Evolutionary conservation across 495 filamentous ascomycete genomes (phyloP), one percentile per base, ranked within the genome.

Genomic region (Penicillium atrosanguineum): DNA sequence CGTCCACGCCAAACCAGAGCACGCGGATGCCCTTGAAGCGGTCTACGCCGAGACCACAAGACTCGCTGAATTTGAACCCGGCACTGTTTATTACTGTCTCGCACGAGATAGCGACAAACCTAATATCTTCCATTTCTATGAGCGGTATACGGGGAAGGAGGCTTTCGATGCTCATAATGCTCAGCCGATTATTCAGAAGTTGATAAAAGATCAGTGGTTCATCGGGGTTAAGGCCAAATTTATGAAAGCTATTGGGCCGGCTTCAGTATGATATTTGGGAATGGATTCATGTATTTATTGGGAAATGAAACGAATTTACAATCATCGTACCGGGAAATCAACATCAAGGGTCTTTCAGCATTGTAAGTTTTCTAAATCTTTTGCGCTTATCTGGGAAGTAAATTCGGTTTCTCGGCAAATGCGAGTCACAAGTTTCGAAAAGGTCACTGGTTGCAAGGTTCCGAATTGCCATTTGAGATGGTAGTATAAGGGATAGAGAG

Each of bases 41-140:
- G 57, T 70, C 52, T 73, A 71, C 38, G 49, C 62, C 38, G 59
- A 69, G 38, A 70, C 68, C 11, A 70, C 70, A 14, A 57, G 57
- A 4, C 59, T 65, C 18, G 54, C 70, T 7, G 38, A 55, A 14
- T 63, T 44, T 9, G 70, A 73, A 48, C 62, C 65, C 4, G 70
- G 70, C 15, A 59, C 52, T 12, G 48, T 74, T 16, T 65, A 71
- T 42, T 73, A 71, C 44, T 64, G 57, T 48, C 57, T 73, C 20
- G 53, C 50, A 19, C 36, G 66, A 25, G 70, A 73, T 45, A 5
- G 5, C 16, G 48, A 63, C 15, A 58, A 72, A 28, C 62, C 49
- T 1, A 58, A 38, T 25, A 40, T 72, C 11, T 74, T 74, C 34
- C 63, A 71, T 46, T 73, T 73, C 44, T 73, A 70, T 46, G 70